A percentile compares a stretch with the other conserved stretches of the same genome.
Conservation (phyloP, 2,329 filamentous ascomycete genomes). For the Trichoderma sp. region DNA sequence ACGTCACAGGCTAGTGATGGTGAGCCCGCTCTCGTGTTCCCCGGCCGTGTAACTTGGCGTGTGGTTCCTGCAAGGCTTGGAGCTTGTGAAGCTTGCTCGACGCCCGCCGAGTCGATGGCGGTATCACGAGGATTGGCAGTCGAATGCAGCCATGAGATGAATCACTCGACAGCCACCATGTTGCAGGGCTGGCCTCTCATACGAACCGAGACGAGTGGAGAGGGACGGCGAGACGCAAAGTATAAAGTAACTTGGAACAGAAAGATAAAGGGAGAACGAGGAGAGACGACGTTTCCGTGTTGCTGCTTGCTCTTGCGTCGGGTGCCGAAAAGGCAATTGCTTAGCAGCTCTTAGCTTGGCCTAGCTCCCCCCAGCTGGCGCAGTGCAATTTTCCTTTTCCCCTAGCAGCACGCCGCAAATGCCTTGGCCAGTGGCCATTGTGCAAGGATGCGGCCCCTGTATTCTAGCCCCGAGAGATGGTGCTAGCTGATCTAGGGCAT, state of each 20-base stretch:
- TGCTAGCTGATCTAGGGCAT: background rate
- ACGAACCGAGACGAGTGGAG: background rate
- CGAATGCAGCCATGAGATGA: constrained; percentile 15
- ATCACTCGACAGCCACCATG: constrained; percentile 9
- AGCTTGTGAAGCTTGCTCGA: constrained; percentile 18
- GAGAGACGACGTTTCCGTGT: constrained; percentile 14
- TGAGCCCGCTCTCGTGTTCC: constrained; percentile 13
- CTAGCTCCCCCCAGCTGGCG: background rate
- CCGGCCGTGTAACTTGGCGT: constrained; percentile 1
- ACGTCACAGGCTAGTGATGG: constrained; percentile 15
- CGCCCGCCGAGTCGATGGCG: constrained; percentile 10
- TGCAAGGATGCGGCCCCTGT: constrained; percentile 16
- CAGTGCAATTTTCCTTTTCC: constrained; percentile 12
- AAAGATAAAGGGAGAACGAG: background rate
- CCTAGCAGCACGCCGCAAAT: constrained; percentile 3
- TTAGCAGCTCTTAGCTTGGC: constrained; percentile 10
- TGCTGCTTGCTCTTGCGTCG: constrained; percentile 2
- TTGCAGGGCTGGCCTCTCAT: background rate
- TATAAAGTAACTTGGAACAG: background rate
- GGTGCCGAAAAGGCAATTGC: constrained; percentile 19
- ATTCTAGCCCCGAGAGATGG: background rate
- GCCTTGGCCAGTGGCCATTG: constrained; percentile 2
- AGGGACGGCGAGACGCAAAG: background rate
- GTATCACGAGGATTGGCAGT: constrained; percentile 20
- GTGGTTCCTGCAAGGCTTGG: constrained; percentile 16